phyloP scores from a whole-genome alignment of 495 filamentous ascomycete genomes.

The Penicillium samsonianum region DNA sequence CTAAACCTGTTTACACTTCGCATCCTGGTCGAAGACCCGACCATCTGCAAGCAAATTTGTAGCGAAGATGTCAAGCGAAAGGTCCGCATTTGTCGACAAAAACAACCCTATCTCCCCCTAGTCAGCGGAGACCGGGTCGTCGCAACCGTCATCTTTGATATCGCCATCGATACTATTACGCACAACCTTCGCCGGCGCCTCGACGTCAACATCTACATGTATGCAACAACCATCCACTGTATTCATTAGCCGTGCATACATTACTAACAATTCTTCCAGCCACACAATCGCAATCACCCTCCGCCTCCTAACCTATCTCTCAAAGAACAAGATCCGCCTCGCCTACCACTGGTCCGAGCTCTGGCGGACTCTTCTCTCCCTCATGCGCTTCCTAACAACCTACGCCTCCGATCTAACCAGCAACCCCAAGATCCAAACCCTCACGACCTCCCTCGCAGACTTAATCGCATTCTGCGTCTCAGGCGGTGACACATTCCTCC shows the following conservation, averaged over 20 bases:
- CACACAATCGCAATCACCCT: constrained; percentile 72
- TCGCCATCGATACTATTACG: constrained; percentile 85
- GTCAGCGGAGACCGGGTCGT: constrained; percentile 69
- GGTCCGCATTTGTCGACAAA: constrained; percentile 86
- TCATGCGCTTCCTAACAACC: constrained; percentile 87
- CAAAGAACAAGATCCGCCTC: constrained; percentile 72
- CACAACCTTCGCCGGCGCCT: constrained; percentile 88
- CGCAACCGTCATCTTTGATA: constrained; percentile 76
- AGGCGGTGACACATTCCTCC: constrained; percentile 88
- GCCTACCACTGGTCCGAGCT: constrained; percentile 94
- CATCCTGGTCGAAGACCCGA: constrained; percentile 83
- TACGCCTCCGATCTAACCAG: constrained; percentile 74
- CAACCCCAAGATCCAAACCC: constrained; percentile 58
- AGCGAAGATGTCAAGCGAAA: constrained; percentile 72
- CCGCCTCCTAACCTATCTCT: constrained; percentile 79
- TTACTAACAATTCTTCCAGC: constrained; percentile 24
- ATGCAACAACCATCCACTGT: constrained; percentile 14
- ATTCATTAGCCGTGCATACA: background rate
- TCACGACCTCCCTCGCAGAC: constrained; percentile 63
- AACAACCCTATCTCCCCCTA: constrained; percentile 82
- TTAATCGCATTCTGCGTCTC: constrained; percentile 86
- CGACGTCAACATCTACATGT: constrained; percentile 82
- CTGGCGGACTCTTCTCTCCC: constrained; percentile 84
- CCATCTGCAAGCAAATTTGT: constrained; percentile 81
- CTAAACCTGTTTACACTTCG: constrained; percentile 81